phyloP scores from a whole-genome alignment of 2,329 filamentous ascomycete species.

The Pseudogymnoascus sp. region DNA sequence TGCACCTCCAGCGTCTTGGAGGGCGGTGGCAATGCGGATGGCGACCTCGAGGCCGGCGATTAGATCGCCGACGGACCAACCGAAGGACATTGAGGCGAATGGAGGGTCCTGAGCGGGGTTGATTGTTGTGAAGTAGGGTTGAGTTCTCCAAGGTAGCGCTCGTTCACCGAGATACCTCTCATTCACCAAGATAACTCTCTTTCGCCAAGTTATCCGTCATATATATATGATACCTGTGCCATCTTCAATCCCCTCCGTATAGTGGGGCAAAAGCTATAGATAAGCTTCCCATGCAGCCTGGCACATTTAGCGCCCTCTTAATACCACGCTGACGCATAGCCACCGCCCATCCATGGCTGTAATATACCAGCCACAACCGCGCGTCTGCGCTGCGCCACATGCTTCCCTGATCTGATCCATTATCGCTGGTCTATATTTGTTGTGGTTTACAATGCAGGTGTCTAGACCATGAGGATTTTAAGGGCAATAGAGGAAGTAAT shows the following conservation, averaged over 20 bases:
- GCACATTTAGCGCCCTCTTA: not conserved
- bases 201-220: not conserved
- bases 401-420: not conserved
- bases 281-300: not conserved
- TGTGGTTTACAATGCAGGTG: no score
- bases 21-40: not conserved
- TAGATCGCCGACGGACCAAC: not conserved
- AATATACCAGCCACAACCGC: not conserved
- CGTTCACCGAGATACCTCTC: not conserved
- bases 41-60: constrained; percentile 5
- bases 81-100: not conserved
- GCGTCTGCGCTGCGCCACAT: not conserved
- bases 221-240: not conserved
- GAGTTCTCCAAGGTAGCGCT: not conserved
- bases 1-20: not conserved
- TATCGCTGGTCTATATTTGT: not conserved
- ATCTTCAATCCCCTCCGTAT: not conserved
- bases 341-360: not conserved
- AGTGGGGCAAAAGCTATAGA: not conserved
- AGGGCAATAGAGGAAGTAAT: no score
- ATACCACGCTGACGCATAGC: not conserved
- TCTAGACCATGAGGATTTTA: no score
- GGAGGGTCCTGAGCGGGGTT: not conserved
- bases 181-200: not conserved
- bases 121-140: not conserved